These are phyloP conservation scores for Wallemia hederae DNA, from an alignment of 1,284 basidiomycete genomes.

Conservation along the genomic window DNA sequence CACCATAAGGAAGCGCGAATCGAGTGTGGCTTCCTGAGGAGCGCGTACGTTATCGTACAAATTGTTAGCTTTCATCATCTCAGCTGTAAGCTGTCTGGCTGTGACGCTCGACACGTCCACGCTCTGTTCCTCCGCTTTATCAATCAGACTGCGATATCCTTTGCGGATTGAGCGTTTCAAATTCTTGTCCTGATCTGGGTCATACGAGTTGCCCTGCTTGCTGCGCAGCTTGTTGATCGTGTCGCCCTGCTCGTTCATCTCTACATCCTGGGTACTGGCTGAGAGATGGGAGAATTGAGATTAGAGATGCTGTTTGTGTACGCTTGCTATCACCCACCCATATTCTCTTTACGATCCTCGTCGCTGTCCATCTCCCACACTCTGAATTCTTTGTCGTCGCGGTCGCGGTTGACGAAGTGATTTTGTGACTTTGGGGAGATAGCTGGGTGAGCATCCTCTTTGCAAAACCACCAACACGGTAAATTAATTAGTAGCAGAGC, in stretches of 20 bases:
- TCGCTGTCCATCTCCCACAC: background rate
- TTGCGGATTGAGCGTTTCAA: conserved; percentile 38
- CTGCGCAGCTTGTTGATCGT: background rate
- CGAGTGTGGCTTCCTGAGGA: conserved; percentile 46
- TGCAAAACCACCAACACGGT: no score
- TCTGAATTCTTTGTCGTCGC: background rate
- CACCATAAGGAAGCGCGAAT: conserved; percentile 37
- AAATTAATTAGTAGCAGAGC: no score
- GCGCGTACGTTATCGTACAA: conserved; percentile 25
- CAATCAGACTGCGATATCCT: conserved; percentile 34
- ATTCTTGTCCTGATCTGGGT: conserved; percentile 46
- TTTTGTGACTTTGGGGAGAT: no score
- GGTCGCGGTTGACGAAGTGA: no score
- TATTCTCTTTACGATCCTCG: background rate
- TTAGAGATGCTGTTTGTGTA: no score
- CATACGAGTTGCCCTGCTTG: conserved; percentile 21
- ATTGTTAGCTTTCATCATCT: conserved; percentile 4
- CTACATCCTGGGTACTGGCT: background rate
- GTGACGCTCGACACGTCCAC: conserved; percentile 6
- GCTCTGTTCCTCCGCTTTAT: conserved; percentile 29
- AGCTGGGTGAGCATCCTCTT: no score
- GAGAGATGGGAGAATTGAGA: background rate
- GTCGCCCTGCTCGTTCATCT: background rate
- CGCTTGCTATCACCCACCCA: background rate
- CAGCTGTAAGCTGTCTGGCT: conserved; percentile 4